Evolutionary conservation across 495 filamentous ascomycete species (phyloP), one percentile per base, ranked within the genome.

Genomic region (Annulohypoxylon moriforme): DNA sequence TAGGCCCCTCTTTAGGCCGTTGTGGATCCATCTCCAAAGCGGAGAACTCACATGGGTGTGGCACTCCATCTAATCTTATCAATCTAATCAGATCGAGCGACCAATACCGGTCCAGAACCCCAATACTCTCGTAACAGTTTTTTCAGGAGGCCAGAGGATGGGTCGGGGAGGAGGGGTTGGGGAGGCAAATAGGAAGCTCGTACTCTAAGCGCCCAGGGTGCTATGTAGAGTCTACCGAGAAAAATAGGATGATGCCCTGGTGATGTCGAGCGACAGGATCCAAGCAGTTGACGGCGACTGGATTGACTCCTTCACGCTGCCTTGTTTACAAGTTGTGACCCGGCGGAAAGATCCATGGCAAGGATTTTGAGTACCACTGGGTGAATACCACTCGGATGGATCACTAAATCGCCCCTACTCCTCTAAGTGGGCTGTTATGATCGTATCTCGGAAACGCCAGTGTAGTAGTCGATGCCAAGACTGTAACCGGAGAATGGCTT

Each of bases 61-160:
- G 65, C 27, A 69, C 44, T 24, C 60, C 64, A 76, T 76, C 74
- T 76, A 73, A 76, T 76, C 74, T 76, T 74, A 76, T 76, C 74
- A 74, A 76, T 74, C 72, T 73, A 74, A 76, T 76, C 71, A 74
- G 68, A 74, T 76, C 67, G 53, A 13, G 58, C n/a, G 25, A 29
- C 62, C 59, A 67, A 64, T 68, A 66, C 71, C 29, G 56, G 53
- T 34, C 63, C 27, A 71, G 70, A 73, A 65, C 57, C 11, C 42
- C 22, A 65, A 66, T 65, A 61, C 47, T 69, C 33, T 65, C 56
- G 70, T 73, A 69, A 73, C 58, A 29, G n/a, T 42, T 58, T 49
- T 25, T 20, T 7, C n/a, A 60, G 18, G 11, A 47, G 46, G 36
- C 13, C 36, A 4, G 36, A 13, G 36, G 11, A 40, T 40, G 36